Evolutionary conservation across 176 grass and related monocot species (phyloP), one percentile per base, ranked within the genome.

Genomic region (Oryza longistaminata): DNA sequence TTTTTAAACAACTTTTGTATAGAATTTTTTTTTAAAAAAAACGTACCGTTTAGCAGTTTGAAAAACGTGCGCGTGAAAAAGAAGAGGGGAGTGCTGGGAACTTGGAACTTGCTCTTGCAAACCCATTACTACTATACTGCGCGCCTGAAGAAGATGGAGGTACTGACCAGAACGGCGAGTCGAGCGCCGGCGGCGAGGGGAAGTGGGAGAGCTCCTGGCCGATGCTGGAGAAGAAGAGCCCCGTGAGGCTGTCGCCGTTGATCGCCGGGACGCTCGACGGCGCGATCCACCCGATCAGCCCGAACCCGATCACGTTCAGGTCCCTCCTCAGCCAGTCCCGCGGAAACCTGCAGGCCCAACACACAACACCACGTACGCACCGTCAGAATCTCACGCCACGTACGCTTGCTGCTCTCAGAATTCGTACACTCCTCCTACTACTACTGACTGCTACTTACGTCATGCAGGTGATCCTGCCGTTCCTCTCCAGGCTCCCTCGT

Each of bases 211-310:
- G 90, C 91, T 99, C 96, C 64, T 91, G 43, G 80, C 91, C 76
- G 68, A 99, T 99, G 91, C 96, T 99, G 39, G 92, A 88, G 81
- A 99, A 96, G 91, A 99, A 96, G 79, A 99, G 90, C 7, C 96
- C 96, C 2, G 91, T 91, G 10, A 99, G 71, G 91, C 96, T 99
- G 71, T 99, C 92, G 80, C 96, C 96, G 49, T 91, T 85, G 91
- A 99, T 99, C 65, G 42, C 88, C 31, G 96, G 96, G 80, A 94
- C 0, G 86, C 96, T 99, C 10, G 96, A 96, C 62, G 96, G 96
- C 9, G 75, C 93, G 1, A 99, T 16, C 96, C 96, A 99, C 46
- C 93, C 96, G 53, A 99, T 99, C 68, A 99, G 83, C 19, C 96
- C 93, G 58, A 92, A 99, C 5, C 96, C 96, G 81, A 99, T 99